phyloP scores from a whole-genome alignment of 2,329 filamentous ascomycete species.

The Pseudogymnoascus sp. region DNA sequence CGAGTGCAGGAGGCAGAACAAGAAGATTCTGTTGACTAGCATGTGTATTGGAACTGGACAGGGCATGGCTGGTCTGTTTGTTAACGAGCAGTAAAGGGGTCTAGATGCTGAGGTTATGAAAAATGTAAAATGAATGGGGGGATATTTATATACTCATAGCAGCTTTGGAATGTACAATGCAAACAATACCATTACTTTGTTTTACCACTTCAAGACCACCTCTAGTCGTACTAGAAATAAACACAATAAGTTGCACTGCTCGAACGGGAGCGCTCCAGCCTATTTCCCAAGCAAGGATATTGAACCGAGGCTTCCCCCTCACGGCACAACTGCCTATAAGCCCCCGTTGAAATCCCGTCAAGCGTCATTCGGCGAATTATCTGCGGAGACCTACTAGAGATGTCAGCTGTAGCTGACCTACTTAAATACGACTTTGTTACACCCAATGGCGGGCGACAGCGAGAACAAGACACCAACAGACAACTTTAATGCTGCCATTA shows the following conservation, averaged over 20 bases:
- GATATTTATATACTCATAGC: not conserved
- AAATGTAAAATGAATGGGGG: slow-evolving; percentile 2
- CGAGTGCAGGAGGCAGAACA: slow-evolving; percentile 75
- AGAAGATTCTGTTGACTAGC: slow-evolving; percentile 85
- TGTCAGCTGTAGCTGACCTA: too few relatives aligned
- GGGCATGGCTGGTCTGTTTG: slow-evolving; percentile 62
- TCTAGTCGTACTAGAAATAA: not conserved
- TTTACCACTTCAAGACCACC: not conserved
- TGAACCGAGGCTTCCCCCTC: too few relatives aligned
- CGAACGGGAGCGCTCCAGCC: too few relatives aligned
- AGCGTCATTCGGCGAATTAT: too few relatives aligned
- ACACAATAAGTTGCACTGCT: not conserved
- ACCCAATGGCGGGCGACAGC: too few relatives aligned
- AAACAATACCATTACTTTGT: not conserved
- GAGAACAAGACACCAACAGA: too few relatives aligned
- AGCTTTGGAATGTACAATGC: not conserved
- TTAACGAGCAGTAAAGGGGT: slow-evolving; percentile 45
- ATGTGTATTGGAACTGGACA: slow-evolving; percentile 76
- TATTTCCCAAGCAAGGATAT: too few relatives aligned
- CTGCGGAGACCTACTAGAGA: too few relatives aligned
- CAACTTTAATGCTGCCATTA: too few relatives aligned
- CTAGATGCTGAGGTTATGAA: not conserved
- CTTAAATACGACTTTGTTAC: too few relatives aligned
- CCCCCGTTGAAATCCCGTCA: too few relatives aligned
- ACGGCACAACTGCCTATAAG: too few relatives aligned